A percentile compares a stretch with the other conserved stretches of the same genome.
Conservation (phyloP, 148 eudicot genomes). For the Tetragonia tetragonoides region DNA sequence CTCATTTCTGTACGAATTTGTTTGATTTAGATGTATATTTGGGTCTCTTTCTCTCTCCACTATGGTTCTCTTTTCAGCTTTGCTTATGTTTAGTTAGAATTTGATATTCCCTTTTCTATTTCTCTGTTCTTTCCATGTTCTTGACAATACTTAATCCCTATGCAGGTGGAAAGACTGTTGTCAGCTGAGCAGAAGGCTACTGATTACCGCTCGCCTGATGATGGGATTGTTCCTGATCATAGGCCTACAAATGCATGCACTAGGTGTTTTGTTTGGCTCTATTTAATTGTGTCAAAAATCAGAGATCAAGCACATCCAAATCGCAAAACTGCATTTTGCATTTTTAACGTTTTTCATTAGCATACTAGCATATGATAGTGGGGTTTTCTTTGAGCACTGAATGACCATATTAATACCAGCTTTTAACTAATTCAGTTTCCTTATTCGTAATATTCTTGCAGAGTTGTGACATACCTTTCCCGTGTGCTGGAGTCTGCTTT, state of each 20-base stretch:
- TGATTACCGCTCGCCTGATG: constrained; percentile 89
- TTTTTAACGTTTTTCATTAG: background rate
- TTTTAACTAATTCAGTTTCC: background rate
- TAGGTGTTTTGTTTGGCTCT: constrained; percentile 40
- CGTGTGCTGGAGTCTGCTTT: constrained; percentile 95
- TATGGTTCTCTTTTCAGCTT: background rate
- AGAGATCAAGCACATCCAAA: too few species aligned
- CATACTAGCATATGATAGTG: constrained; percentile 1
- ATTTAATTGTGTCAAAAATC: background rate
- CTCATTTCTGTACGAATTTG: background rate
- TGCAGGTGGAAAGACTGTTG: constrained; percentile 81
- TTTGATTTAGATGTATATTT: background rate
- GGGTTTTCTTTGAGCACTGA: background rate
- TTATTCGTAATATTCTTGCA: constrained; percentile 27
- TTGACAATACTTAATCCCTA: constrained; percentile 11
- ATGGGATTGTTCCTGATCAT: constrained; percentile 90
- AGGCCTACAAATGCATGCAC: constrained; percentile 93
- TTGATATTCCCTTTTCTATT: background rate
- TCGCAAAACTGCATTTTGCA: background rate
- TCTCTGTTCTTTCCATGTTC: background rate
- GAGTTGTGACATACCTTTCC: constrained; percentile 93
- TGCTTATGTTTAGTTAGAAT: background rate
- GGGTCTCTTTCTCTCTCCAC: background rate
- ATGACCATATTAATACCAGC: background rate
- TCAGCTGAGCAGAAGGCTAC: constrained; percentile 92